Evolutionary conservation across 2,329 filamentous ascomycete genomes (phyloP).

Genomic region (Monosporascus sp.): DNA sequence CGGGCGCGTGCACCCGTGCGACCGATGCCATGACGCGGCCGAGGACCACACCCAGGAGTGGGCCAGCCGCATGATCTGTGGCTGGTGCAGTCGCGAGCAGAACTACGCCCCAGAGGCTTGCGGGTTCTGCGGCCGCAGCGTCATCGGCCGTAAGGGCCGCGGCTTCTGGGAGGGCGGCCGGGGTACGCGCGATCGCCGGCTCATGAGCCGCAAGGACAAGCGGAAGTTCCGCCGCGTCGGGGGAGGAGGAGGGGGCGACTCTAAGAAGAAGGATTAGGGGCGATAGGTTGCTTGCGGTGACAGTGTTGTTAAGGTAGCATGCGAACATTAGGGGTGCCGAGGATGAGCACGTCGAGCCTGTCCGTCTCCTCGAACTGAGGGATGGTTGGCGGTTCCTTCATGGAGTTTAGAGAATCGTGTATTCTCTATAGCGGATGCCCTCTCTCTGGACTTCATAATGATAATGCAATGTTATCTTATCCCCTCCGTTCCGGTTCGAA

Average conservation of each 20-base stretch:
- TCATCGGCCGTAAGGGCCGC: slow-evolving; percentile 58
- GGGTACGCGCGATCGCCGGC: slow-evolving; percentile 64
- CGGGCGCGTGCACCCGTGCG: slow-evolving; percentile 53
- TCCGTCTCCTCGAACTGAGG: too few relatives aligned
- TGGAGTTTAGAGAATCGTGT: too few relatives aligned
- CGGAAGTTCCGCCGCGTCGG: slow-evolving; percentile 64
- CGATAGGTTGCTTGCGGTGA: too few relatives aligned
- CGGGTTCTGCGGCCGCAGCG: slow-evolving; percentile 62
- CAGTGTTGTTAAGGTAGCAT: too few relatives aligned
- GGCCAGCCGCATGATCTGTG: slow-evolving; percentile 79
- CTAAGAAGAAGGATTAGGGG: slow-evolving; percentile 28
- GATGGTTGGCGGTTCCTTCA: too few relatives aligned
- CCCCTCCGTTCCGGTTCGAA: too few relatives aligned
- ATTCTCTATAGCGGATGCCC: too few relatives aligned
- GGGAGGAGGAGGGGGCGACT: slow-evolving; percentile 25
- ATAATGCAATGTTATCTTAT: too few relatives aligned
- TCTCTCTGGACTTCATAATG: too few relatives aligned
- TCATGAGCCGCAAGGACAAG: slow-evolving; percentile 73
- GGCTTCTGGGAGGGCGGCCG: slow-evolving; percentile 89
- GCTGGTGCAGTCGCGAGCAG: slow-evolving; percentile 75
- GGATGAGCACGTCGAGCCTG: not conserved
- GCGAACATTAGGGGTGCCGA: not conserved
- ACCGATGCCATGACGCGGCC: slow-evolving; percentile 68
- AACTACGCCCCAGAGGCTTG: slow-evolving; percentile 73
- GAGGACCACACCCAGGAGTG: slow-evolving; percentile 73